These are phyloP conservation scores for Daedaleopsis nitida DNA, from an alignment of 768 basidiomycete species.

Conservation along the genomic window DNA sequence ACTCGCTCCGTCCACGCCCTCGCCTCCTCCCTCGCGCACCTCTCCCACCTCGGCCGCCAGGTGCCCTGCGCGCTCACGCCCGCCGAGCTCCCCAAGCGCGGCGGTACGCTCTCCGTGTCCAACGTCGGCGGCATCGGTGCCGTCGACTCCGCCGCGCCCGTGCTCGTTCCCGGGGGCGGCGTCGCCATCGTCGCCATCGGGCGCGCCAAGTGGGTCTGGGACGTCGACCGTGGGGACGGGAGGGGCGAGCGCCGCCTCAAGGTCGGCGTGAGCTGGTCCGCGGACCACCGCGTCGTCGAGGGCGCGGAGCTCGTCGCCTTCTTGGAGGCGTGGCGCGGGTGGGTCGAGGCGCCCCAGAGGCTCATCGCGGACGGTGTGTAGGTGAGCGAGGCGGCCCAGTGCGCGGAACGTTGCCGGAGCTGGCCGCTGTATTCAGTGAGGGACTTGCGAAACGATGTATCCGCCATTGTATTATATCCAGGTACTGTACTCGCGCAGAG, in stretches of 20 bases:
- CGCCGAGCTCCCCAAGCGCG: constrained; percentile 71
- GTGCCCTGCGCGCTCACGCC: constrained; percentile 64
- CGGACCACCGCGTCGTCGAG: constrained; percentile 86
- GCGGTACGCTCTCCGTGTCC: constrained; percentile 79
- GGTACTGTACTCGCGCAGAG: too few species aligned
- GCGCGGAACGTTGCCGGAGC: neutral
- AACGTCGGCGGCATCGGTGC: constrained; percentile 83
- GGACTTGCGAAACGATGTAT: too few species aligned
- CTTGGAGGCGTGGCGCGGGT: constrained; percentile 81
- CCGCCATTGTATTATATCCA: too few species aligned
- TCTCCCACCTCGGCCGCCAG: constrained; percentile 68
- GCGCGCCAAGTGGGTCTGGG: constrained; percentile 75
- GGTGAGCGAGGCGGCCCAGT: neutral
- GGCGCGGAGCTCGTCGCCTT: constrained; percentile 90
- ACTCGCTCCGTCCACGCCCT: constrained; percentile 59
- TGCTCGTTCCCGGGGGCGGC: constrained; percentile 81
- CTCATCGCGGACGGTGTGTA: constrained; percentile 54
- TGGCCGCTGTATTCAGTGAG: neutral
- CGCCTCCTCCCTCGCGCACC: constrained; percentile 58
- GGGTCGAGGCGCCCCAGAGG: constrained; percentile 75
- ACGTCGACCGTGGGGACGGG: constrained; percentile 55
- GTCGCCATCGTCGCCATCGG: constrained; percentile 86
- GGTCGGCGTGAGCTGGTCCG: constrained; percentile 77
- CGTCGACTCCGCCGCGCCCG: constrained; percentile 70
- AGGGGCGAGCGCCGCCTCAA: constrained; percentile 56